Base-by-base conservation (phyloP, 2,329 filamentous ascomycete species). In the Exophiala mesophila region DNA sequence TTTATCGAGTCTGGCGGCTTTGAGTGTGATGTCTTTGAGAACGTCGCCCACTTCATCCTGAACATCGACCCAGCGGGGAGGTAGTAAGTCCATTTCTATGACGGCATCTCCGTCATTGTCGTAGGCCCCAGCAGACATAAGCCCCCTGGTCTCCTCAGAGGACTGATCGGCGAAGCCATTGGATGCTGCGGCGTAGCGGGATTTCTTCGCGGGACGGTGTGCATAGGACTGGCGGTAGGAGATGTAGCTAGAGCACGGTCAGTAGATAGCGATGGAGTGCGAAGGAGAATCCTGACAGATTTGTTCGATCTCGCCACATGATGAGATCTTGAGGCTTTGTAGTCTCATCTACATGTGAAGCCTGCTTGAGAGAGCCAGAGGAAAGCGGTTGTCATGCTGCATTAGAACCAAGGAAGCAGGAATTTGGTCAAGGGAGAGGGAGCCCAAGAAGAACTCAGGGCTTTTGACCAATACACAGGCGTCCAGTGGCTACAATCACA, bases 281-380 rank as follows among this genome's bases (percentile, higher is more conserved):
- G 40, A 21, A 23, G 20, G 30, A 23, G 30, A 34, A 62, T 7
- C 18, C 78, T 58, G 80, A 96, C 88, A 98, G 85, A 65, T 97
- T 98, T 57, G 92, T 98, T 70, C 92, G 85, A 77, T 98, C 92
- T 74, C 92, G 88, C 89, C 89, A 98, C 88, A 95, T 94, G 72
- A 77, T 83, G 80, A 75, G 76, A 72, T 70, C 69, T 23, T 61
- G 31, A 21, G 30, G 33, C 16, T 38, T 36, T 47, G 41, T 37
- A 48, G 28, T 23, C 35, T 52, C 43, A 51, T 38, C 36, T 34
- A 33, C 39, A 39, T 34, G 31, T 26, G 39, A 30, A 16, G 40
- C 23, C 23, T 36, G 38, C 21, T 32, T 23, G n/a, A 10, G 28
- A 33, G 20, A 38, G 15, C 18, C 13, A 10, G 31, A 15, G 28